Percentiles rank a stretch among this genome's conserved stretches.
Evolutionary conservation across 805 yeast genomes (phyloP).

Genomic region (Yueomyces sp.): DNA sequence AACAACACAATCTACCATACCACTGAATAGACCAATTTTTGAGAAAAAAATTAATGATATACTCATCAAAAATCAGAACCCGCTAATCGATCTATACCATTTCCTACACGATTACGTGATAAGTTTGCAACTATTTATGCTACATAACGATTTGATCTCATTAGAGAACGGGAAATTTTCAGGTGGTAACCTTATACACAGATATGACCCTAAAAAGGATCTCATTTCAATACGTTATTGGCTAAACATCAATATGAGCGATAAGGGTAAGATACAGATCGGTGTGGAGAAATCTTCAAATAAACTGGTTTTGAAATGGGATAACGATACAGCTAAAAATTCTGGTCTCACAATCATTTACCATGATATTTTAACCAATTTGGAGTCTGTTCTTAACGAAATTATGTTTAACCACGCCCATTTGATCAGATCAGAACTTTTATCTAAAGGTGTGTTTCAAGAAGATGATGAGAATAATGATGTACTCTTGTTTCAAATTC

Average conservation of each 20-base stretch:
- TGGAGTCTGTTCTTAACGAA: constrained; percentile 22
- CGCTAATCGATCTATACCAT: constrained; percentile 18
- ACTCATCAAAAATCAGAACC: constrained; percentile 13
- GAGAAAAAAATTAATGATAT: constrained; percentile 23
- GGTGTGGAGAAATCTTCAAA: constrained; percentile 17
- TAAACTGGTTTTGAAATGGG: constrained; percentile 20
- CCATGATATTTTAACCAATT: constrained; percentile 13
- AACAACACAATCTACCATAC: constrained; percentile 6
- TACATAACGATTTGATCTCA: constrained; percentile 17
- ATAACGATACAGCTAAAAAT: constrained; percentile 10
- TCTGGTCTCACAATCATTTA: constrained; percentile 13
- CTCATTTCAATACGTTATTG: constrained; percentile 22
- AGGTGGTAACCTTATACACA: constrained; percentile 21
- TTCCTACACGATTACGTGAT: constrained; percentile 22
- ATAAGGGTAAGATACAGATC: constrained; percentile 17
- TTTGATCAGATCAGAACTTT: constrained; percentile 18
- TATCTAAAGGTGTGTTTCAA: constrained; percentile 17
- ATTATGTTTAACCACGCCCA: constrained; percentile 25
- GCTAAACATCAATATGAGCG: constrained; percentile 20
- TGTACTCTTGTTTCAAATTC: constrained; percentile 19
- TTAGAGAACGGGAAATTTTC: constrained; percentile 21
- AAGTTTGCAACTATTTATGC: constrained; percentile 21
- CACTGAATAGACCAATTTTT: constrained; percentile 16
- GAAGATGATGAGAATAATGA: constrained; percentile 22
- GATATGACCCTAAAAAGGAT: constrained; percentile 22